Evolutionary conservation across 495 filamentous ascomycete species (phyloP).

Genomic region (Schizothecium vesticola): DNA sequence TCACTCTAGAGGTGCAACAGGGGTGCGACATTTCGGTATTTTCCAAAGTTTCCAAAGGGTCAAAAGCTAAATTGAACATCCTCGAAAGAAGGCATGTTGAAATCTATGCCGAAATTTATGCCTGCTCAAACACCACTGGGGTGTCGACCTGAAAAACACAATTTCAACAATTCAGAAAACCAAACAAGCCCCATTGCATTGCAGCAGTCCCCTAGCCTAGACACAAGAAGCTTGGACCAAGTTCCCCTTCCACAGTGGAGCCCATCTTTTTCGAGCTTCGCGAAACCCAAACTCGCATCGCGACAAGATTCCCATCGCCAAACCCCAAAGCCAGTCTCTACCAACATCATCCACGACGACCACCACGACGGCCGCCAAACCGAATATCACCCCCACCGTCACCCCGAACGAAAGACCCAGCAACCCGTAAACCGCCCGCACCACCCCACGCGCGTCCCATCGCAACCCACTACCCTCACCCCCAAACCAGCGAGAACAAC

Average conservation of each 20-base stretch:
- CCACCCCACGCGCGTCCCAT: not conserved
- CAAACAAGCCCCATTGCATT: not conserved
- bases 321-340: not conserved
- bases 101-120: not conserved
- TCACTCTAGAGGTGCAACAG: not conserved
- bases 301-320: constrained; percentile 3
- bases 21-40: not conserved
- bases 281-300: not conserved
- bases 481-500: not conserved
- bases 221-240: not conserved
- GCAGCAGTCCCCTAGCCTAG: not conserved
- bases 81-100: not conserved
- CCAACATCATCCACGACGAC: not conserved
- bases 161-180: not conserved
- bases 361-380: not conserved
- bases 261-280: constrained; percentile 7
- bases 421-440: not conserved
- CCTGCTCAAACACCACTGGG: too few species aligned
- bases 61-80: not conserved
- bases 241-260: not conserved
- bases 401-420: not conserved
- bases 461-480: not conserved
- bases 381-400: not conserved
- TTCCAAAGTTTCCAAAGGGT: not conserved
- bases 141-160: not conserved